phyloP scores from a whole-genome alignment of 106 monocot species.

The Apostasia ramifera region DNA sequence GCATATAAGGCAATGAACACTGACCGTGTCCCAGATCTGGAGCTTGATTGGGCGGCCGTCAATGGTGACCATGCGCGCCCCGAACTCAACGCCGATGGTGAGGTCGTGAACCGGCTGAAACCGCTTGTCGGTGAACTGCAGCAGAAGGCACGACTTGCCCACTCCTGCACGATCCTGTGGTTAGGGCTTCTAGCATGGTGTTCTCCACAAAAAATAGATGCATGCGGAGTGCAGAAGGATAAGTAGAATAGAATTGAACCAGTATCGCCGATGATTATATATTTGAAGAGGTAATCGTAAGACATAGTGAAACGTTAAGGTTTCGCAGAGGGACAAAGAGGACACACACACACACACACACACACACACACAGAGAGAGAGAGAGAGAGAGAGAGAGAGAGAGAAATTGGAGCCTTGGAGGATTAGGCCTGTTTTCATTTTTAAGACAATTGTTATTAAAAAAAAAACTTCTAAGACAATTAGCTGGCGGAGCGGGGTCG shows the following conservation, averaged over 20 bases:
- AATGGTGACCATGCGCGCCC: slow-evolving; percentile 49
- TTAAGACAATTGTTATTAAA: too few species aligned
- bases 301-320: slow-evolving; percentile 23
- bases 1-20: background rate
- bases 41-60: slow-evolving; percentile 55
- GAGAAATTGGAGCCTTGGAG: too few species aligned
- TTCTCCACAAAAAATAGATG: too few species aligned
- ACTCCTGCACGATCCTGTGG: slow-evolving; percentile 25
- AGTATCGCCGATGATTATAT: slow-evolving; percentile 87
- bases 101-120: slow-evolving; percentile 68
- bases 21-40: slow-evolving; percentile 64
- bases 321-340: too few species aligned
- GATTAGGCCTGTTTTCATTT: too few species aligned
- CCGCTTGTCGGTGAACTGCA: slow-evolving; percentile 63
- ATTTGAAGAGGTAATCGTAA: slow-evolving; percentile 77
- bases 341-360: too few species aligned
- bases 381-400: too few species aligned
- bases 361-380: too few species aligned
- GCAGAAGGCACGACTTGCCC: slow-evolving; percentile 59
- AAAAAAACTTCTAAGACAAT: too few species aligned
- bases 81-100: slow-evolving; percentile 64
- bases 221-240: background rate
- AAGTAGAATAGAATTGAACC: slow-evolving; percentile 14
- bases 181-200: too few species aligned
- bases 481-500: too few species aligned